Evolutionary conservation across 345 rosid species (phyloP).

Genomic region (Acer yangbiense): DNA sequence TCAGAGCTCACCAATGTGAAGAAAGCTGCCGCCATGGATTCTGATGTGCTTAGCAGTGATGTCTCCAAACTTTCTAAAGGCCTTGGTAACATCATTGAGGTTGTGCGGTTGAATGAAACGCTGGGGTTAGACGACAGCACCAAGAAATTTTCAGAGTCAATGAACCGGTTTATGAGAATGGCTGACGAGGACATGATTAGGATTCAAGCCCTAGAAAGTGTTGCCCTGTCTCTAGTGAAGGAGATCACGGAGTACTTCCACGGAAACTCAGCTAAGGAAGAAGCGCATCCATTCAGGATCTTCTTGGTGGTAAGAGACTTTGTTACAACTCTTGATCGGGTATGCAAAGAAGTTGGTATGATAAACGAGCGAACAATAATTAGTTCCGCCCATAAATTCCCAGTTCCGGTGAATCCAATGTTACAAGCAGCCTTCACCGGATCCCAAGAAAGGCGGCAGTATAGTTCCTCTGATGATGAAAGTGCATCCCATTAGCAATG

Average conservation of each 20-base stretch:
- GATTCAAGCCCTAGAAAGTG: slow-evolving; percentile 92
- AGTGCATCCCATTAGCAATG: slow-evolving; percentile 44
- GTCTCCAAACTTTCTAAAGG: slow-evolving; percentile 85
- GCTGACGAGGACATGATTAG: slow-evolving; percentile 81
- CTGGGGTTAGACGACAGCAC: slow-evolving; percentile 39
- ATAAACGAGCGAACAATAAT: slow-evolving; percentile 82
- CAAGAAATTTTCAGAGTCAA: slow-evolving; percentile 66
- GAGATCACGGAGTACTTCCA: slow-evolving; percentile 99
- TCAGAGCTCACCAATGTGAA: slow-evolving; percentile 80
- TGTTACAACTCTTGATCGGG: slow-evolving; percentile 77
- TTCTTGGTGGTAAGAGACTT: slow-evolving; percentile 97
- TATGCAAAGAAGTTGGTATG: slow-evolving; percentile 93
- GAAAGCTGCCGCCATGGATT: slow-evolving; percentile 98
- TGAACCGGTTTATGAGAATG: slow-evolving; percentile 63
- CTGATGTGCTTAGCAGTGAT: slow-evolving; percentile 79
- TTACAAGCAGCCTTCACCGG: slow-evolving; percentile 53
- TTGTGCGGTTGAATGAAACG: slow-evolving; percentile 47
- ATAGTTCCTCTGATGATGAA: slow-evolving; percentile 65
- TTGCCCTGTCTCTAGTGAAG: slow-evolving; percentile 81
- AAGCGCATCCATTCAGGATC: slow-evolving; percentile 97
- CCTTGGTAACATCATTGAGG: slow-evolving; percentile 52
- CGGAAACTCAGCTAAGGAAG: slow-evolving; percentile 98
- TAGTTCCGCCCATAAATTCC: slow-evolving; percentile 84
- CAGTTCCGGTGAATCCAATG: slow-evolving; percentile 78
- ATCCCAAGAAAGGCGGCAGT: slow-evolving; percentile 41